Evolutionary conservation across 345 rosid species (phyloP).

Genomic region (Noccaea bulbosa): DNA sequence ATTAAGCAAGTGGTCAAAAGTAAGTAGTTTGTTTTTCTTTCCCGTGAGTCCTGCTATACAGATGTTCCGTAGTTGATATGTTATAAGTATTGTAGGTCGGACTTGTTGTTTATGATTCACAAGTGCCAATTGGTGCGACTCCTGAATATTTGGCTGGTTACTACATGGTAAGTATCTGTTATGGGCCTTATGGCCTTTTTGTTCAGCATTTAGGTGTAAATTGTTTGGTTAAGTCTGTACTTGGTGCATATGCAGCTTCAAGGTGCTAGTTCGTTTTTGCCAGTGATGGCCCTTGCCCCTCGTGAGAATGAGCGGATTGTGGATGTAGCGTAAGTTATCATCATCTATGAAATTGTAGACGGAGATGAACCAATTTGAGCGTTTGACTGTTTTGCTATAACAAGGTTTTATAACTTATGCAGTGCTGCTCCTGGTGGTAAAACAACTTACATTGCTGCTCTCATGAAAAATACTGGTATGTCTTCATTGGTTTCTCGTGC

Average conservation of each 20-base stretch:
- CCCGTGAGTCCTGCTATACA: neutral
- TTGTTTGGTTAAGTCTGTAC: conserved; percentile 13
- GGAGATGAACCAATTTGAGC: neutral
- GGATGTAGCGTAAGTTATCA: conserved; percentile 90
- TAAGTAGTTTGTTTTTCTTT: conserved; percentile 41
- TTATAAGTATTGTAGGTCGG: conserved; percentile 65
- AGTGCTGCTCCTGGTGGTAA: conserved; percentile 98
- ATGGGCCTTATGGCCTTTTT: neutral
- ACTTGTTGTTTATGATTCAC: conserved; percentile 88
- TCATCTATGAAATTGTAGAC: neutral
- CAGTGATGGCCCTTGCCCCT: conserved; percentile 99
- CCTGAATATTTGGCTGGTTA: conserved; percentile 97
- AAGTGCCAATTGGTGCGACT: conserved; percentile 95
- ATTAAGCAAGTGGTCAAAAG: conserved; percentile 97
- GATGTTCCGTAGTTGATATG: conserved; percentile 2
- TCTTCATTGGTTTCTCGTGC: conserved; percentile 15
- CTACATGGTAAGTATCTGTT: conserved; percentile 67
- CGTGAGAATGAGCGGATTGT: conserved; percentile 86
- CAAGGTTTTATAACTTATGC: conserved; percentile 38
- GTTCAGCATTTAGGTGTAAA: conserved; percentile 13
- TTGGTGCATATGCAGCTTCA: conserved; percentile 62
- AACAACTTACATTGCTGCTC: conserved; percentile 78
- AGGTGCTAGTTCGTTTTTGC: conserved; percentile 96
- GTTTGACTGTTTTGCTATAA: conserved; percentile 9
- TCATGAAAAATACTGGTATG: conserved; percentile 89